Evolutionary conservation across 129 eudicot genomes (phyloP).

Genomic region (Smallanthus sonchifolius): DNA sequence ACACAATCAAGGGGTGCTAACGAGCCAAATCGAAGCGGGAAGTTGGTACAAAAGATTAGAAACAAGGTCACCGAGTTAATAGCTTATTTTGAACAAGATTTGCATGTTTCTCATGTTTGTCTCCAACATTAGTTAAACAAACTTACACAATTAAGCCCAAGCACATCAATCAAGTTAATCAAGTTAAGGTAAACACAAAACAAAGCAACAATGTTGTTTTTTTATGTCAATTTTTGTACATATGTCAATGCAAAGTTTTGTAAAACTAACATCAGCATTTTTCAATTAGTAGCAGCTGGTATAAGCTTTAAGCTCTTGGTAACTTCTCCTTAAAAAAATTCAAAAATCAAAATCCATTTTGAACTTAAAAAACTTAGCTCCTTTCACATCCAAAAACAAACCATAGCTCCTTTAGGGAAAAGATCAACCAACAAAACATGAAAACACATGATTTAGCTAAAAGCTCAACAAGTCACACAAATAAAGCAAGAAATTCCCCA

Average conservation of each 20-base stretch:
- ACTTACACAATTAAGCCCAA: not conserved
- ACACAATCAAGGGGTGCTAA: not conserved
- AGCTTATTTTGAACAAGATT: not conserved
- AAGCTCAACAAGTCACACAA: not conserved
- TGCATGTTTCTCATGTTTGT: not conserved
- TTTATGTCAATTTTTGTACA: not conserved
- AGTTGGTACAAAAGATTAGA: not conserved
- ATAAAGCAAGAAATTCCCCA: not conserved
- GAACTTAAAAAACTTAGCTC: not conserved
- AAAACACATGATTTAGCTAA: not conserved
- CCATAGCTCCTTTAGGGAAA: not conserved
- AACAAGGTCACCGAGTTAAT: not conserved
- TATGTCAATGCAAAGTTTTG: not conserved
- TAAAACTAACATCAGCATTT: constrained; percentile 14
- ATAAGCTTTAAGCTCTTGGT: not conserved
- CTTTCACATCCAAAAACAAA: not conserved
- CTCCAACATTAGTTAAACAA: constrained; percentile 5
- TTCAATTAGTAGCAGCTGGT: not conserved
- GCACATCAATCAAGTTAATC: not conserved
- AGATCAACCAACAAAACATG: no score
- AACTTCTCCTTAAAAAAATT: not conserved
- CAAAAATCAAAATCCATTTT: not conserved
- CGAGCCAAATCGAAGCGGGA: not conserved
- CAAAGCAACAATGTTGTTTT: not conserved
- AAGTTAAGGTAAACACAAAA: not conserved